These are phyloP conservation scores for Candida mattraensis DNA, from an alignment of 805 yeast species.

Conservation along the genomic window DNA sequence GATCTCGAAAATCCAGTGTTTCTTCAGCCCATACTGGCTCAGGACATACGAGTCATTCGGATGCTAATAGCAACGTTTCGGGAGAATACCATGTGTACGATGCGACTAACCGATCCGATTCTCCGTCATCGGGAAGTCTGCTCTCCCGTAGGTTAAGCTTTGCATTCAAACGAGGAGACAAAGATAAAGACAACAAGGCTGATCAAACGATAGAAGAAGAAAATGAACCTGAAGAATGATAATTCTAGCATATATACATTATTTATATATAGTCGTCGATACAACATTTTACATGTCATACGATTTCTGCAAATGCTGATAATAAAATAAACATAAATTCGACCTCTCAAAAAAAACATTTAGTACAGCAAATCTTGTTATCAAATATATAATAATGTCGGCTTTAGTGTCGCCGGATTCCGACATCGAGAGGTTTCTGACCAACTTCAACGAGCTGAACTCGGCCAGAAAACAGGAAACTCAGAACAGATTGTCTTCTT, in stretches of 20 bases:
- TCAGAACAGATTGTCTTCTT: slow-evolving; percentile 14
- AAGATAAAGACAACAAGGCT: slow-evolving; percentile 23
- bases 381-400: slow-evolving; percentile 10
- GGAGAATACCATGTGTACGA: slow-evolving; percentile 4
- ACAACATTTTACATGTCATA: no score
- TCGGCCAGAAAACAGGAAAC: slow-evolving; percentile 20
- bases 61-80: slow-evolving; percentile 7
- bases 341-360: no score
- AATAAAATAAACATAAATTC: no score
- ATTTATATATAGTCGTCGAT: no score
- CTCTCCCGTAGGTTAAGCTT: slow-evolving; percentile 32
- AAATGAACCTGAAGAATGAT: slow-evolving; percentile 12
- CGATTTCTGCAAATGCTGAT: no score
- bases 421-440: slow-evolving; percentile 27
- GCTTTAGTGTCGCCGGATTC: slow-evolving; percentile 19
- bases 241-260: no score
- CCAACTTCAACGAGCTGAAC: slow-evolving; percentile 23
- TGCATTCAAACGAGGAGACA: slow-evolving; percentile 33
- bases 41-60: slow-evolving; percentile 22
- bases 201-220: slow-evolving; percentile 22
- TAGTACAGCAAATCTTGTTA: no score
- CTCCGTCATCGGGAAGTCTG: slow-evolving; percentile 14
- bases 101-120: slow-evolving; percentile 6
- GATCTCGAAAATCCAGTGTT: no score
- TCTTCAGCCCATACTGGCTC: no score